Evolutionary conservation across 2,329 filamentous ascomycete genomes (phyloP), one percentile per base, ranked within the genome.

Genomic region (Neofusicoccum ribis): DNA sequence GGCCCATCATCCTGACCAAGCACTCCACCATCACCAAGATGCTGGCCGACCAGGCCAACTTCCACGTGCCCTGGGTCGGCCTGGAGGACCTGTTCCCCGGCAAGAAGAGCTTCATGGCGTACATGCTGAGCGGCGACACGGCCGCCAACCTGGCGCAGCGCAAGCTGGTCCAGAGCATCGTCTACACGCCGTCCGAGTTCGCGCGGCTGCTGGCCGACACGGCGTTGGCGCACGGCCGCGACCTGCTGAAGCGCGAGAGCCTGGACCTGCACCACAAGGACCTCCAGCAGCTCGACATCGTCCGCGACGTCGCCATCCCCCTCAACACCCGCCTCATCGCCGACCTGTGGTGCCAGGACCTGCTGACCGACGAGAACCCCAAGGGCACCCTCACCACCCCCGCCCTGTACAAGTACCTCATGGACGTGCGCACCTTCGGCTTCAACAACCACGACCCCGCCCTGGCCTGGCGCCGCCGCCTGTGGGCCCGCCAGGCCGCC

Each of bases 351-450:
- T 27, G 70, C 76, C 50, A 78, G 34, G 20, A 51, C 44, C 17
- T 67, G 15, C 37, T 23, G 5, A 36, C 14, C 34, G 44, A 63
- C 11, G 72, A 74, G 20, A 72, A 75, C 56, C 68, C 70, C 1
- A 49, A 63, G 6, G 73, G 73, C 9, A 67, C 68, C 27, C 85
- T 84, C 68, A 81, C 80, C 0, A 82, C 85, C 70, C 81, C 85
- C 37, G 84, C 87, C 73, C 72, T 88, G 68, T 86, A 87, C 72
- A 73, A 73, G 1, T 68, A 78, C 20, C 72, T 84, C 23, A 69
- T 81, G 17, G 75, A 82, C 64, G 73, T 84, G 27, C 81, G 82
- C 39, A 74, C 77, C 64, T 84, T 78, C 76, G 81, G 79, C 14
- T 78, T 80, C 43, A 81, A 82, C 68, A 82, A 83, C 69, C 80